These are phyloP conservation scores for Geum urbanum DNA, from an alignment of 306 rosid genomes.

Conservation along the genomic window DNA sequence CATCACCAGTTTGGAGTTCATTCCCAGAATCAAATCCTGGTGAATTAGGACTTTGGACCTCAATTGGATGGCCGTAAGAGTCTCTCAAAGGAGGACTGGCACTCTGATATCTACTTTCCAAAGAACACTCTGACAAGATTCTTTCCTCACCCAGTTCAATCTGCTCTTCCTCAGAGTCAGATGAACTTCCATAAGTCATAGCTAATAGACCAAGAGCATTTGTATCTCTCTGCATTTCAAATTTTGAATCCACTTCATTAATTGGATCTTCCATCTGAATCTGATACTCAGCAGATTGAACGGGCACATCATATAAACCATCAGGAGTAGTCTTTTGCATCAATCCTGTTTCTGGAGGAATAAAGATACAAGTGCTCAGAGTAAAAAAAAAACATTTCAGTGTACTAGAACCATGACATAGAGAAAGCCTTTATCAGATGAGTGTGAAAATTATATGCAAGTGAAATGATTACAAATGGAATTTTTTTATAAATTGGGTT, in stretches of 20 bases:
- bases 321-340: constrained; percentile 31
- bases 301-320: constrained; percentile 40
- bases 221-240: constrained; percentile 40
- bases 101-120: constrained; percentile 42
- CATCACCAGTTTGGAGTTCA: constrained; percentile 22
- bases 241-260: constrained; percentile 29
- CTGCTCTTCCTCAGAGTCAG: constrained; percentile 84
- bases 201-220: constrained; percentile 91
- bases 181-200: constrained; percentile 76
- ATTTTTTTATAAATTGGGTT: neutral
- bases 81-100: constrained; percentile 41
- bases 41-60: constrained; percentile 22
- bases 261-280: constrained; percentile 32
- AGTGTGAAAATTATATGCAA: neutral
- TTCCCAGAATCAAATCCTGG: constrained; percentile 29
- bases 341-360: constrained; percentile 43
- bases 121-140: constrained; percentile 34
- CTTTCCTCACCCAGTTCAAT: constrained; percentile 36
- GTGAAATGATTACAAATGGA: neutral
- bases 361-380: neutral
- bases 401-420: neutral
- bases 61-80: constrained; percentile 29
- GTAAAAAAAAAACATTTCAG: neutral
- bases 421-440: neutral
- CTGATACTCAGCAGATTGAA: constrained; percentile 37